Percentiles rank a stretch among this genome's conserved stretches.
These are phyloP conservation scores for Sporothrix phasma DNA, from an alignment of 2,329 filamentous ascomycete species.

Conservation along the genomic window DNA sequence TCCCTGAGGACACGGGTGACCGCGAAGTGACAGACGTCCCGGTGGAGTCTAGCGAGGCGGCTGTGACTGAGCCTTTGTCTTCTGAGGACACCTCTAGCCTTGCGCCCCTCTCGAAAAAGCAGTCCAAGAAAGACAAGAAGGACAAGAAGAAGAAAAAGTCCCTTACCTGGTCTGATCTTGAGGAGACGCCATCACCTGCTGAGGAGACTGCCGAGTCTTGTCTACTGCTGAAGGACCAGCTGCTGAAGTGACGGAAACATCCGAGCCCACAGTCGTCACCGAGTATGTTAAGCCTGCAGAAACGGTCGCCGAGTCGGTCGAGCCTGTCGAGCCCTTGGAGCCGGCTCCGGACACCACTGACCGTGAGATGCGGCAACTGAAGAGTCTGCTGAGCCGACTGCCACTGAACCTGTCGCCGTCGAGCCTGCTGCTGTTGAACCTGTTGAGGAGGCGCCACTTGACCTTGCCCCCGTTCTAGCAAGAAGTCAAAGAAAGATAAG, in stretches of 20 bases:
- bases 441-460: neutral
- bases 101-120: neutral
- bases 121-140: slow-evolving; percentile 4
- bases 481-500: slow-evolving; percentile 10
- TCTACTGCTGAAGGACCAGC: neutral
- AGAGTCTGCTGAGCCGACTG: neutral
- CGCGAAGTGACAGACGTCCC: neutral
- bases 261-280: neutral
- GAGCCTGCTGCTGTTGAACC: neutral
- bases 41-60: neutral
- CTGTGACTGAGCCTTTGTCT: neutral
- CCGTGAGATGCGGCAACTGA: neutral
- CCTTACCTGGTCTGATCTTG: neutral
- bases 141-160: slow-evolving; percentile 8
- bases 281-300: neutral
- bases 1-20: neutral
- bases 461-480: neutral
- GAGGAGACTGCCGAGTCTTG: neutral
- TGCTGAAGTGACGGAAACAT: neutral
- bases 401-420: neutral
- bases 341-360: neutral
- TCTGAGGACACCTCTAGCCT: neutral
- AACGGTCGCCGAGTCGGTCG: neutral
- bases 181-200: neutral
- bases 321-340: neutral